Evolutionary conservation across 2,329 filamentous ascomycete species (phyloP).

Genomic region (Aspergillus transmontanensis): DNA sequence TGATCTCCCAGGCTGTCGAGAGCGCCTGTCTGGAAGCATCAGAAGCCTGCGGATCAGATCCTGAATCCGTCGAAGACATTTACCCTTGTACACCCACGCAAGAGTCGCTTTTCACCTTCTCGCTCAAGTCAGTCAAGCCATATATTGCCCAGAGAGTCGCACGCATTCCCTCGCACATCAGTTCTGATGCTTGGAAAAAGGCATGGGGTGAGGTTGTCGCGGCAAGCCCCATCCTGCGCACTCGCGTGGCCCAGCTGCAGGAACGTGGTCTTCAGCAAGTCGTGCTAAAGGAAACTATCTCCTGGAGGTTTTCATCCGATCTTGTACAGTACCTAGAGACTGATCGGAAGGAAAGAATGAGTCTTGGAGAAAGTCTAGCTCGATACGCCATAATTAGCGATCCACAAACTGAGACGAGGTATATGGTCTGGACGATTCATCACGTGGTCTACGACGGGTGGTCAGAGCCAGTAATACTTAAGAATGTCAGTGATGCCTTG

Average conservation of each 20-base stretch:
- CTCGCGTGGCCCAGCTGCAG: conserved; percentile 44
- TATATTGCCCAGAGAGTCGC: conserved; percentile 50
- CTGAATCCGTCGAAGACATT: conserved; percentile 39
- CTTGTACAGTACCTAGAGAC: conserved; percentile 29
- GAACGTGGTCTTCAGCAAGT: conserved; percentile 40
- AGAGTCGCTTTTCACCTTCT: conserved; percentile 50
- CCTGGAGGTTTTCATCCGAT: conserved; percentile 32
- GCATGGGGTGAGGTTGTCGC: conserved; percentile 49
- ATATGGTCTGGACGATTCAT: conserved; percentile 55
- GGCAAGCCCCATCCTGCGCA: conserved; percentile 49
- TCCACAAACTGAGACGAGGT: conserved; percentile 26
- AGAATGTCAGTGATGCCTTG: conserved; percentile 34
- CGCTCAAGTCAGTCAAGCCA: conserved; percentile 45
- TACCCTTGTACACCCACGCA: conserved; percentile 47
- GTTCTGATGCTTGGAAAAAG: conserved; percentile 41
- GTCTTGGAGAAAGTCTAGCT: conserved; percentile 38
- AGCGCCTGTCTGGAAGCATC: conserved; percentile 42
- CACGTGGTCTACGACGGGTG: conserved; percentile 57
- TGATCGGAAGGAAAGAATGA: conserved; percentile 32
- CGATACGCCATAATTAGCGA: conserved; percentile 38
- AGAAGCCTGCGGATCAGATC: conserved; percentile 32
- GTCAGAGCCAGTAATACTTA: conserved; percentile 42
- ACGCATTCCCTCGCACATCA: conserved; percentile 38
- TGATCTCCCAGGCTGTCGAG: conserved; percentile 37
- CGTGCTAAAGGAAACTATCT: conserved; percentile 34